Evolutionary conservation across 192 early-diverging fungal species (phyloP).

Genomic region (Funneliformis geosporum): DNA sequence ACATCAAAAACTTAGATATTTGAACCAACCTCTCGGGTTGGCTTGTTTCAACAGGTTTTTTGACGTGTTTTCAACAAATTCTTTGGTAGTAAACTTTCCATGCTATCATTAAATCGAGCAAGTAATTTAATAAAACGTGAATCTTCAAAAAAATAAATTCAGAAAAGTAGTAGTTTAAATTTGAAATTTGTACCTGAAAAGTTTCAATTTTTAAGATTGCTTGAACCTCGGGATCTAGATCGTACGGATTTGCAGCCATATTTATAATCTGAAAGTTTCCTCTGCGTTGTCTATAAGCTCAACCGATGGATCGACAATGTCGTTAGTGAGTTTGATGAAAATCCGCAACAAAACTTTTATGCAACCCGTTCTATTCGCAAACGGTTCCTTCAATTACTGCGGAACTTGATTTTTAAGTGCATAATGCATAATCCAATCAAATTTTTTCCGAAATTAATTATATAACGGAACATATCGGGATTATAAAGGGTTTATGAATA

Average conservation of each 20-base stretch:
- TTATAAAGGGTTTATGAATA: no score
- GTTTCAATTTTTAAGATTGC: constrained; percentile 47
- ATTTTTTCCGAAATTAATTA: neutral
- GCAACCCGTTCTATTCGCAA: no score
- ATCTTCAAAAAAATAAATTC: neutral
- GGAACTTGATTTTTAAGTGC: neutral
- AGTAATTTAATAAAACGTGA: neutral
- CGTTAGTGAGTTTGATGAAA: no score
- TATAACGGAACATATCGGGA: neutral
- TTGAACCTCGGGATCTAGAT: constrained; percentile 47
- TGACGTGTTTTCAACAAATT: constrained; percentile 61
- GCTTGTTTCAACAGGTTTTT: constrained; percentile 49
- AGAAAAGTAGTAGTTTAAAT: neutral
- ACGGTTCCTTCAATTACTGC: neutral
- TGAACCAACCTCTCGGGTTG: constrained; percentile 41
- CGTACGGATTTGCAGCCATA: constrained; percentile 38
- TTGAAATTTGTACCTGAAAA: constrained; percentile 41
- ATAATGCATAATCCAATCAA: neutral
- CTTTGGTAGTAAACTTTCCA: constrained; percentile 54
- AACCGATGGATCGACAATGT: no score
- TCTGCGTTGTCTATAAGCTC: neutral
- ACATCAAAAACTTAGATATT: neutral
- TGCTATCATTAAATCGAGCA: constrained; percentile 25
- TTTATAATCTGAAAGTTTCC: neutral
- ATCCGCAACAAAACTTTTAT: no score